Percentiles rank a stretch among this genome's conserved stretches.
Conservation (phyloP, 2,329 filamentous ascomycete species). For the Tolypocladium paradoxum region DNA sequence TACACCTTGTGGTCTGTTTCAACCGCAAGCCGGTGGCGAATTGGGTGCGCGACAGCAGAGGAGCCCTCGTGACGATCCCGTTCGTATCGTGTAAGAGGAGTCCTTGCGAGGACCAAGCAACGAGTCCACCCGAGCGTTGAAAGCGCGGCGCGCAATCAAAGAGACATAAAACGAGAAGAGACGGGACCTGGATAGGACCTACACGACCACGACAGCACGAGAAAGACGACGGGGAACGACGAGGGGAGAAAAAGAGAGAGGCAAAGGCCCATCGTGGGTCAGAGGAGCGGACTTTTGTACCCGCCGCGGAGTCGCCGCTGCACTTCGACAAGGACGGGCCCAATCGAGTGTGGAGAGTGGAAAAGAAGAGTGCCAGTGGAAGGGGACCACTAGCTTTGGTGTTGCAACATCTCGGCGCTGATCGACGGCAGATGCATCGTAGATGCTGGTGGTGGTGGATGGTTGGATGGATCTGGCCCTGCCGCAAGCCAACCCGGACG, state of each 20-base stretch:
- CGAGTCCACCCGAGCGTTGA: neutral
- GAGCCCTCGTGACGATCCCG: neutral
- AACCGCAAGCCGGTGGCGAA: neutral
- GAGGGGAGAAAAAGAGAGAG: neutral
- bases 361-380: neutral
- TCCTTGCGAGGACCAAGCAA: neutral
- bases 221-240: neutral
- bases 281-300: constrained; percentile 3
- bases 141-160: neutral
- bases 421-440: neutral
- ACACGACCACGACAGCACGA: neutral
- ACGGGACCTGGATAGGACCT: neutral
- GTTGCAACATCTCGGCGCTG: neutral
- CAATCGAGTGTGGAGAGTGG: neutral
- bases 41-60: neutral
- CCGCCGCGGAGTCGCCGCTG: constrained; percentile 1
- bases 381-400: neutral
- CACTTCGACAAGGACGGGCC: neutral
- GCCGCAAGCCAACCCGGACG: neutral
- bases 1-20: neutral
- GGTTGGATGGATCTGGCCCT: neutral
- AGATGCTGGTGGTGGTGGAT: neutral
- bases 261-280: neutral
- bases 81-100: neutral
- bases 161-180: neutral